Evolutionary conservation across 805 yeast species (phyloP), one percentile per base, ranked within the genome.

Genomic region (Yarrowia sp.): DNA sequence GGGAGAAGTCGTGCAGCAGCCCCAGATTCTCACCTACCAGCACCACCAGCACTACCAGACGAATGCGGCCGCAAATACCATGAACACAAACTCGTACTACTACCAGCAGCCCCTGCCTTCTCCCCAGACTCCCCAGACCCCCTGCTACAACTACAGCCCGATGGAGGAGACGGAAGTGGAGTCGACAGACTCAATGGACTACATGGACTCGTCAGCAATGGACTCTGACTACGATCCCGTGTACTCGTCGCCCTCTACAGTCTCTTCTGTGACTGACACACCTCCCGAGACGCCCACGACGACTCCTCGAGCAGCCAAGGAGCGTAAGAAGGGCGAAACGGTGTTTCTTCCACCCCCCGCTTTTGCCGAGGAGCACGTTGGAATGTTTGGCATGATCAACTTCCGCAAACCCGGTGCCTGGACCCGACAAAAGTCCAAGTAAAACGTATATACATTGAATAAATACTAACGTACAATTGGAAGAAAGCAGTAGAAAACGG

Each of bases 361-460:
- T 15, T 73, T 72, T 73, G 74, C 72, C 8, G 67, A 48, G 9
- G 71, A 71, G 41, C 63, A 64, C n/a, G 73, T 61, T 2, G 74
- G 74, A 16, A 67, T 65, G 43, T 73, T 73, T 69, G 72, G 70
- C 12, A 68, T 71, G 45, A 73, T 73, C 64, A 73, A 73, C 59
- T 50, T 73, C 48, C 67, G 74, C n/a, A 70, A 68, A 42, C 71
- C 72, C 2, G 72, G 73, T 8, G 74, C 74, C 8, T 73, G 74
- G 74, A 71, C 72, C 2, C 50, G 74, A 43, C 49, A 66, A 14
- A 72, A 72, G 59, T 48, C 72, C 19, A 63, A 63, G 56, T 49
- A 53, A 53, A 52, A 52, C 58, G 32, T 36, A 52, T 38, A 52
- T 36, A 52, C 41, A n/a, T 14, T 45, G 52, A 48, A 48, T 48